Evolutionary conservation across 2,329 filamentous ascomycete genomes (phyloP).

Genomic region (Davidsoniella neocaledoniae): DNA sequence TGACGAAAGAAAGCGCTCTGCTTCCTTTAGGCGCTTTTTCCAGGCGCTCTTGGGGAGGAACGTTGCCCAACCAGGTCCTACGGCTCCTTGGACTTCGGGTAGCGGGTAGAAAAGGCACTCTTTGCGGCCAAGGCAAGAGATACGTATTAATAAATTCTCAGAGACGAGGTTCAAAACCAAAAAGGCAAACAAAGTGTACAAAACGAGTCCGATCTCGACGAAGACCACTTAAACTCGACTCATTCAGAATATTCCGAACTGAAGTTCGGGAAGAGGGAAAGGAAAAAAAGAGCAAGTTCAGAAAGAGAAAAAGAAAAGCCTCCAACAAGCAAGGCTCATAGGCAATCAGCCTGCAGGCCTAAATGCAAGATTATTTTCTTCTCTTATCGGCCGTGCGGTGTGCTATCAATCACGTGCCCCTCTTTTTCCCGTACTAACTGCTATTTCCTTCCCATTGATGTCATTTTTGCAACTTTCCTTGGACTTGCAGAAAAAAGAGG

Average conservation of each 20-base stretch:
- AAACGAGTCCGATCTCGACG: too few species aligned
- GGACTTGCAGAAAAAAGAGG: background rate
- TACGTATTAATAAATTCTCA: background rate
- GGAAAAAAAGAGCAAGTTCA: background rate
- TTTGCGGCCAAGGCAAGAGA: too few species aligned
- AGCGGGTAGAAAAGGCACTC: too few species aligned
- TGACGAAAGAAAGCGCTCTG: slow-evolving; percentile 1
- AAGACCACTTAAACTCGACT: too few species aligned
- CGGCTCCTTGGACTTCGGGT: background rate
- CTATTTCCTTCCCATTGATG: background rate
- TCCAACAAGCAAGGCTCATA: background rate
- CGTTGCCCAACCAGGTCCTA: background rate
- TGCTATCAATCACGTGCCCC: slow-evolving; percentile 12
- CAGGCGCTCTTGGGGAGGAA: slow-evolving; percentile 1
- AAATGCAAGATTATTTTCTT: slow-evolving; percentile 6
- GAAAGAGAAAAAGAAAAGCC: background rate
- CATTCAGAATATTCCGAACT: background rate
- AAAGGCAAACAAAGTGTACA: background rate
- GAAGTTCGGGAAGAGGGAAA: background rate
- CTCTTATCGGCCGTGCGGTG: slow-evolving; percentile 11
- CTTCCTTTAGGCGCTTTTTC: background rate
- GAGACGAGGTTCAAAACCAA: background rate
- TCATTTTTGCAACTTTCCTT: background rate
- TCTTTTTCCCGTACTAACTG: background rate
- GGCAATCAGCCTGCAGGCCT: background rate